Evolutionary conservation across 208 protist species (phyloP), one percentile per base, ranked within the genome.

Genomic region (Sergeia podlipaevii): DNA sequence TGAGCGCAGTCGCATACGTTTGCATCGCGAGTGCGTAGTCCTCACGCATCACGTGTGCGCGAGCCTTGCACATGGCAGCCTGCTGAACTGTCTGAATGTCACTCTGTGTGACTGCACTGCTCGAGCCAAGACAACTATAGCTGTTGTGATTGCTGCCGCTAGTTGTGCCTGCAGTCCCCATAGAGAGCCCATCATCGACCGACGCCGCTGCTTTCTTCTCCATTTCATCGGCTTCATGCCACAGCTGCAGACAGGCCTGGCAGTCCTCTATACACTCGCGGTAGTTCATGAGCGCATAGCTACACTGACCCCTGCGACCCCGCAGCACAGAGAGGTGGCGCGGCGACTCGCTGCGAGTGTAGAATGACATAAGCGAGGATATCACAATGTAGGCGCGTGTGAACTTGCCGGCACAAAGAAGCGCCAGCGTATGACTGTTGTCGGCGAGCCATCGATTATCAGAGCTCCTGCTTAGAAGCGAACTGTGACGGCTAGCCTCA

Each of bases 261-360:
- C 70, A 79, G 56, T 93, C 85, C 45, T 88, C 74, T 27, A 69
- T 60, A 54, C 83, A 88, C 43, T 89, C 87, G 5, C 73, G 74
- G 49, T 75, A 94, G 15, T 85, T 77, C n/a, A 94, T 59, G 0
- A 94, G 59, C 8, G 62, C 59, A 50, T 66, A 79, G 51, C 68
- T 85, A 65, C 80, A 87, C 13, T 70, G 5, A 18, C 74, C 78
- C 8, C 85, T 77, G 32, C 70, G 69, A 20, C 46, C 60, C 29
- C 66, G 61, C 15, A 77, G 56, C 32, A 29, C n/a, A 17, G 59
- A 45, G 26, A 33, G 49, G 20, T 30, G 44, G 4, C 15, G 21
- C 0, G 49, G 36, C 20, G 34, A 26, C n/a, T 30, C n/a, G 0
- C 49, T 53, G 21, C 38, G 46, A 10, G 45, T 45, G 3, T 6